Evolutionary conservation across 2,329 filamentous ascomycete species (phyloP).

Genomic region (Penicillium sp.): DNA sequence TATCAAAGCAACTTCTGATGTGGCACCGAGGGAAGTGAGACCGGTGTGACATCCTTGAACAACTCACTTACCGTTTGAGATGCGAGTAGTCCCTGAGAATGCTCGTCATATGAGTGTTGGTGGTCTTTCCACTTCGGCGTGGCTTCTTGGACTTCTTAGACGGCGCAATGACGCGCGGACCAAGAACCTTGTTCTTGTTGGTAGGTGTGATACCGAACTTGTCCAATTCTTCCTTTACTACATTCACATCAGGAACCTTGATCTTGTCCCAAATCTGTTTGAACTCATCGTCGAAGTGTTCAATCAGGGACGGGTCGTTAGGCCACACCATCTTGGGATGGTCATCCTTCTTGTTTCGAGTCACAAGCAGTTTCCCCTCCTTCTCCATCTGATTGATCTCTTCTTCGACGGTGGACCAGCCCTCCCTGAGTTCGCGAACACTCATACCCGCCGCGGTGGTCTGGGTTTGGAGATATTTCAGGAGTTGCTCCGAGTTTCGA

Average conservation of each 20-base stretch:
- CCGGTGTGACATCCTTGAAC: not conserved
- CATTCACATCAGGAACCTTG: conserved; percentile 70
- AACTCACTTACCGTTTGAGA: conserved; percentile 38
- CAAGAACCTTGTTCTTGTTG: conserved; percentile 71
- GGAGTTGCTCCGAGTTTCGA: conserved; percentile 71
- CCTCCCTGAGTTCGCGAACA: conserved; percentile 92
- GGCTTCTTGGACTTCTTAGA: conserved; percentile 75
- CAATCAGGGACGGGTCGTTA: conserved; percentile 75
- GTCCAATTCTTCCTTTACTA: conserved; percentile 74
- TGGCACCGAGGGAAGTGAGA: not conserved
- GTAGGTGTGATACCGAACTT: conserved; percentile 80
- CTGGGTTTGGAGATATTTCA: conserved; percentile 77
- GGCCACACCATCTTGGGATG: conserved; percentile 83
- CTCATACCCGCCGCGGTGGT: conserved; percentile 75
- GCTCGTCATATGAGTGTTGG: conserved; percentile 82
- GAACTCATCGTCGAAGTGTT: conserved; percentile 79
- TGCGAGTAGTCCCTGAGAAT: conserved; percentile 73
- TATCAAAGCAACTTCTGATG: not conserved
- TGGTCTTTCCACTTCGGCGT: conserved; percentile 74
- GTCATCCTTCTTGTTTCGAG: conserved; percentile 89
- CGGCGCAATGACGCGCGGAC: conserved; percentile 54
- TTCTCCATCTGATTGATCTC: conserved; percentile 75
- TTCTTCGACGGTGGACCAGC: conserved; percentile 82
- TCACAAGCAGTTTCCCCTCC: conserved; percentile 78
- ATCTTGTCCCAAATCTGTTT: conserved; percentile 78